Evolutionary conservation across 257 asterid species (phyloP).

Genomic region (Echites panduratus): DNA sequence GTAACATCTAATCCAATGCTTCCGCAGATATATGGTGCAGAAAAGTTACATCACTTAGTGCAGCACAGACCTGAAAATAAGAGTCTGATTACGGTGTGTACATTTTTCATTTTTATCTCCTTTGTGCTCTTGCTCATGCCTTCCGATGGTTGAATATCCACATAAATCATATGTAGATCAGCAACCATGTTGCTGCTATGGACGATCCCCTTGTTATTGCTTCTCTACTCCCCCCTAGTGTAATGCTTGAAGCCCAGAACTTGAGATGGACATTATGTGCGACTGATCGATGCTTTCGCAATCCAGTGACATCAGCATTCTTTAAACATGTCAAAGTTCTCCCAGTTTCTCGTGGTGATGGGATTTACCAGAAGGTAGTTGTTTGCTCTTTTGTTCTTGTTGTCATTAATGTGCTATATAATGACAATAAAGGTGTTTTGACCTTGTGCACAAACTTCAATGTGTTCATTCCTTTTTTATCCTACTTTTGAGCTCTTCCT

Average conservation of each 20-base stretch:
- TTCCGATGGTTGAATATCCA: conserved; percentile 7
- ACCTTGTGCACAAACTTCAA: not conserved
- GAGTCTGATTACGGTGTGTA: conserved; percentile 67
- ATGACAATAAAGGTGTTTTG: not conserved
- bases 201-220: conserved; percentile 88
- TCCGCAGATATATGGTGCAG: conserved; percentile 74
- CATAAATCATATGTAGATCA: conserved; percentile 44
- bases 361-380: conserved; percentile 82
- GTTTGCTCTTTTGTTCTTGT: conserved; percentile 2
- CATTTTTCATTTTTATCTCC: not conserved
- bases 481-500: not conserved
- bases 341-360: conserved; percentile 85
- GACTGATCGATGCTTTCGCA: conserved; percentile 82
- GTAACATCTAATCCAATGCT: conserved; percentile 10
- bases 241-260: conserved; percentile 61
- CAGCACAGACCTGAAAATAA: conserved; percentile 55
- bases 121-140: not conserved
- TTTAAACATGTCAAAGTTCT: conserved; percentile 82
- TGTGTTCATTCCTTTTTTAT: not conserved
- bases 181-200: conserved; percentile 90
- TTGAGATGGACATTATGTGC: conserved; percentile 96
- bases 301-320: conserved; percentile 74
- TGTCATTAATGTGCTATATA: not conserved
- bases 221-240: conserved; percentile 66
- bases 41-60: conserved; percentile 57